Conservation (phyloP, 495 filamentous ascomycete species). For the Podospora fimiseda region DNA sequence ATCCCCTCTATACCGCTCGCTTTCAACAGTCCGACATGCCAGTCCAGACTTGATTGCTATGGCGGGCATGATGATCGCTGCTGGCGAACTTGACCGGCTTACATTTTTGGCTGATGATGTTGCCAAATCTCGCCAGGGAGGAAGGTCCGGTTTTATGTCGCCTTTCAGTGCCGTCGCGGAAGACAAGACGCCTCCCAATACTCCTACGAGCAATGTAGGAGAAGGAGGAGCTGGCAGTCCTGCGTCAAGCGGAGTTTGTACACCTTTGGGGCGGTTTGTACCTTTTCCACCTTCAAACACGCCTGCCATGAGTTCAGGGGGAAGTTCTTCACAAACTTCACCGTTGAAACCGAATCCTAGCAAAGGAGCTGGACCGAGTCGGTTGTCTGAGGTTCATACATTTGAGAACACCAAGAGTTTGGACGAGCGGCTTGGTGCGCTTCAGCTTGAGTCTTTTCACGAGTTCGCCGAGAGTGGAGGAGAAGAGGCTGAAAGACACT, state of each 20-base stretch:
- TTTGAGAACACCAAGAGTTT: background rate
- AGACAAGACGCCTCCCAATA: background rate
- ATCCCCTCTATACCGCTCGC: background rate
- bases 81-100: conserved; percentile 18
- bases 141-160: background rate
- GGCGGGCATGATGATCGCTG: conserved; percentile 22
- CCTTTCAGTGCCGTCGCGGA: background rate
- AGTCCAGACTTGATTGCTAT: conserved; percentile 14
- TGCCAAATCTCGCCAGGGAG: background rate
- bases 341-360: background rate
- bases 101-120: conserved; percentile 10
- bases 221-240: background rate
- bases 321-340: background rate
- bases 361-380: background rate
- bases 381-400: conserved; percentile 2
- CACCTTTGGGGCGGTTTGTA: background rate
- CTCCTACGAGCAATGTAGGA: background rate
- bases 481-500: background rate
- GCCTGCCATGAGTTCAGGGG: background rate
- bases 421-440: background rate
- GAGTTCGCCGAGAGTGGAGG: background rate
- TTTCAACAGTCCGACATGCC: background rate
- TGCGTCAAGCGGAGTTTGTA: background rate
- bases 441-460: background rate
- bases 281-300: conserved; percentile 13